These are phyloP conservation scores for Cryphonectria japonica DNA, from an alignment of 2,329 filamentous ascomycete genomes.

Conservation along the genomic window DNA sequence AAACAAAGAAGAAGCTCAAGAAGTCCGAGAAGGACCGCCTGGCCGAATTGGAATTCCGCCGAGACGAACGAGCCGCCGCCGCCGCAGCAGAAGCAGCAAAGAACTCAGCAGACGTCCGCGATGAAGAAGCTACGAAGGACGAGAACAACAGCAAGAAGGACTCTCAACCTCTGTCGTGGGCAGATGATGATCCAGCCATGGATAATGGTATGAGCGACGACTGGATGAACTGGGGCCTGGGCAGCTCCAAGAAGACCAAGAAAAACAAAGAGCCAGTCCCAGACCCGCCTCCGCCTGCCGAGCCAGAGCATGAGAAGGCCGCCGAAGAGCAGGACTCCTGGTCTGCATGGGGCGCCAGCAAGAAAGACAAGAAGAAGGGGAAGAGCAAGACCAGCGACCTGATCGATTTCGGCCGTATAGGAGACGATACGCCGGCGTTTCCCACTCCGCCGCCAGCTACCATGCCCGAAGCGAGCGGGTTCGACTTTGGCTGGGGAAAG, in stretches of 20 bases:
- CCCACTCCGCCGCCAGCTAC: conserved; percentile 14
- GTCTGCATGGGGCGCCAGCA: conserved; percentile 35
- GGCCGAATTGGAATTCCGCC: conserved; percentile 24
- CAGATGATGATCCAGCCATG: conserved; percentile 23
- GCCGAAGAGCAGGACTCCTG: conserved; percentile 35
- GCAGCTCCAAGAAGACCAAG: conserved; percentile 47
- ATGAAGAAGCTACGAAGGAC: conserved; percentile 35
- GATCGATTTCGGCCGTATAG: conserved; percentile 27
- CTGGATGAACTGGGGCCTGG: conserved; percentile 30
- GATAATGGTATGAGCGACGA: conserved; percentile 19
- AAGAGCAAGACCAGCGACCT: conserved; percentile 31
- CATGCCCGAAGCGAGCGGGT: conserved; percentile 34
- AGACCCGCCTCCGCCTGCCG: conserved; percentile 28
- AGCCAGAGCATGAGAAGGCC: conserved; percentile 20
- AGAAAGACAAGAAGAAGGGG: conserved; percentile 37
- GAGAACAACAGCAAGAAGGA: neutral
- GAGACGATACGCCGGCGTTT: conserved; percentile 27
- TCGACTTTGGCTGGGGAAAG: conserved; percentile 39
- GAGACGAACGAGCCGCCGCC: conserved; percentile 21
- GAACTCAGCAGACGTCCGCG: conserved; percentile 30
- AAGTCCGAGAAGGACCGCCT: conserved; percentile 24
- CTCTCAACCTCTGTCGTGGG: conserved; percentile 18
- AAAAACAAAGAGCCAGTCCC: conserved; percentile 35
- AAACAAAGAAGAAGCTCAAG: conserved; percentile 26
- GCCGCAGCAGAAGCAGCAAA: conserved; percentile 3